phyloP scores from a whole-genome alignment of 768 basidiomycete species.

The Pleurotus giganteus region DNA sequence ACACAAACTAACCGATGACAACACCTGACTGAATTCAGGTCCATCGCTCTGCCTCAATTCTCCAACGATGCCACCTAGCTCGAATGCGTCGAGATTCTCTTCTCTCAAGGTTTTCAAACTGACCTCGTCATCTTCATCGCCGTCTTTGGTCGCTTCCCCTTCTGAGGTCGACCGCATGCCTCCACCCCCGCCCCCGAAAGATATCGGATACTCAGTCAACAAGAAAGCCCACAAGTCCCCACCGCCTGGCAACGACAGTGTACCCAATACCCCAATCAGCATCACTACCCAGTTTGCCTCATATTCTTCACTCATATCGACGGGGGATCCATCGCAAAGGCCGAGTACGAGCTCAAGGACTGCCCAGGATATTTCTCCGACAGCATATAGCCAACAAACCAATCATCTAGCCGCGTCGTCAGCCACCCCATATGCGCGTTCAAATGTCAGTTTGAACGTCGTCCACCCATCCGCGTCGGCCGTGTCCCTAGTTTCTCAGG shows the following conservation, averaged over 20 bases:
- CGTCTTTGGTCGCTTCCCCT: neutral
- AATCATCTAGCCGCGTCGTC: neutral
- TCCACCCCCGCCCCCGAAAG: slow-evolving; percentile 67
- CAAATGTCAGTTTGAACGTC: slow-evolving; percentile 1
- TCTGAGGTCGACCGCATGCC: slow-evolving; percentile 28
- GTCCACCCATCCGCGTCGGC: neutral
- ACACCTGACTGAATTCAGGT: neutral
- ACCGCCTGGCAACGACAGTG: slow-evolving; percentile 31
- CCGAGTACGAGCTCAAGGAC: slow-evolving; percentile 28
- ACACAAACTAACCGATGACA: neutral
- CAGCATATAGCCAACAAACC: neutral
- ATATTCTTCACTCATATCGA: slow-evolving; percentile 6
- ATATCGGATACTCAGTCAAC: slow-evolving; percentile 46
- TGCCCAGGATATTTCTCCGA: slow-evolving; percentile 17
- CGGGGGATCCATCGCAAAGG: slow-evolving; percentile 15
- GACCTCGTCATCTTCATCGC: neutral
- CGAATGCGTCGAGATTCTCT: slow-evolving; percentile 12
- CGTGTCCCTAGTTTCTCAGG: slow-evolving; percentile 6
- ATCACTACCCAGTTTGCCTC: slow-evolving; percentile 39
- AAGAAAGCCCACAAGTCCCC: slow-evolving; percentile 20
- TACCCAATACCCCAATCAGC: slow-evolving; percentile 22
- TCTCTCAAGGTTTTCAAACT: slow-evolving; percentile 16
- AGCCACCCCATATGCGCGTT: slow-evolving; percentile 5
- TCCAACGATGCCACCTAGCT: neutral
- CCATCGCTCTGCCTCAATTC: neutral